Evolutionary conservation across 352 stramenopile genomes (phyloP).

Genomic region (Sclerospora graminicola): DNA sequence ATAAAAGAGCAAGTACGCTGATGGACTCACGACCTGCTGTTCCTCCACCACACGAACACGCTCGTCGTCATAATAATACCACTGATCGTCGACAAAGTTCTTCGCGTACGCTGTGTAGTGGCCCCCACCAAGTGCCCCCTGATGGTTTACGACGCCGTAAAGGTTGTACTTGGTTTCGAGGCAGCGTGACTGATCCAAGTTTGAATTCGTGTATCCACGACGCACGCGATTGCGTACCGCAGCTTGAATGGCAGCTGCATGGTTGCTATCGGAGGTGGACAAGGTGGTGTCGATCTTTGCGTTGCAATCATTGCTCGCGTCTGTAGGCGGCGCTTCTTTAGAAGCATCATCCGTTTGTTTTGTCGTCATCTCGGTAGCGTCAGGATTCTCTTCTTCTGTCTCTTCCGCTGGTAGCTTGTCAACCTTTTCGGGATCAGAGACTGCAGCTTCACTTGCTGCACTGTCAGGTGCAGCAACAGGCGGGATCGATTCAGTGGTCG

Average conservation of each 20-base stretch:
- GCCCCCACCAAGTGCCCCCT: constrained; percentile 74
- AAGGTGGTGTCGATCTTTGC: constrained; percentile 4
- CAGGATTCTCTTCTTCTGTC: constrained; percentile 13
- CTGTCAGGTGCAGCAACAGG: constrained; percentile 6
- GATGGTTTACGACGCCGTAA: constrained; percentile 85
- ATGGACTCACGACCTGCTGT: constrained; percentile 72
- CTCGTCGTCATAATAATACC: constrained; percentile 88
- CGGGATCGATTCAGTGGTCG: constrained; percentile 11
- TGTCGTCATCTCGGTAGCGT: constrained; percentile 10
- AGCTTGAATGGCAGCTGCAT: constrained; percentile 15
- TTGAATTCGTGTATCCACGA: constrained; percentile 83
- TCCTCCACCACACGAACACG: constrained; percentile 81
- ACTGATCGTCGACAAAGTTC: constrained; percentile 83
- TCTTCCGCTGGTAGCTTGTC: constrained; percentile 3
- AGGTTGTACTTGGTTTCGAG: constrained; percentile 84
- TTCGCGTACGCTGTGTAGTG: constrained; percentile 86
- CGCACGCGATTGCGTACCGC: constrained; percentile 55
- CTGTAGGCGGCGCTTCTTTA: constrained; percentile 6
- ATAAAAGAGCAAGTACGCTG: constrained; percentile 90
- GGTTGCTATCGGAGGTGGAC: constrained; percentile 16
- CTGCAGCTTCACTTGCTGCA: constrained; percentile 7
- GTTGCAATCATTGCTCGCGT: constrained; percentile 6
- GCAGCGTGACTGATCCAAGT: constrained; percentile 78
- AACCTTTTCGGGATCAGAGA: constrained; percentile 3
- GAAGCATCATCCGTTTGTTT: constrained; percentile 4